Base-by-base conservation (phyloP, 768 basidiomycete genomes). In the Mycena alexandri region DNA sequence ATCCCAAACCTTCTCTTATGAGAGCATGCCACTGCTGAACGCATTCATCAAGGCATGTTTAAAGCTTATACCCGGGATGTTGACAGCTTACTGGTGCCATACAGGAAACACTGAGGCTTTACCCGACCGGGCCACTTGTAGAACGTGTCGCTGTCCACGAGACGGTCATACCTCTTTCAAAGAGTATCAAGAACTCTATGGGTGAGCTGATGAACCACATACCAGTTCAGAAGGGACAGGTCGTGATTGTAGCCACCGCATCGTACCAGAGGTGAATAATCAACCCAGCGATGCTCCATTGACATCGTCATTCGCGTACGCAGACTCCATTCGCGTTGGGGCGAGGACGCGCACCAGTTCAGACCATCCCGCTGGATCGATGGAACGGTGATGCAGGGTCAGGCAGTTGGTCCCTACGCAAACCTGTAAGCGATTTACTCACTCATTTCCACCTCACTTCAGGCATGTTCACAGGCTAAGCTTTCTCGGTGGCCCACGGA, bases 21-120 rank as follows among this genome's bases (percentile, higher is more conserved):
- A 68, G 24, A 42, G 9, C 22, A 50, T 71, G 53, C 46, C 62
- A 1, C 41, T 63, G 41, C 24, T 71, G 3, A 68, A 68, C 33
- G 67, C 70, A 16, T 67, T 68, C 22, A 58, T 71, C 57, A 71
- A 71, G 25, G 70, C 65, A 11, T 6, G 55, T 12, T 5, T 3
- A 0, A 12, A 16, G 29, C n/a, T 12, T 14, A 7, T 8, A 11
- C 8, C 1, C 7, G 5, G 8, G 11, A 5, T 13, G 48, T 29
- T 3, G 48, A 3, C 24, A 25, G n/a, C n/a, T n/a, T n/a, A n/a
- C n/a, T 29, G 38, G 38, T 9, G 17, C 13, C 0, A 21, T 42
- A 6, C 33, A 71, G 66, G 70, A 71, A 50, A 56, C 38, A 0
- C 66, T 71, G 22, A 21, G 70, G 19, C 38, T 60, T 9, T 68